Evolutionary conservation across 2,329 filamentous ascomycete species (phyloP).

Genomic region (Neonectria ditissima): DNA sequence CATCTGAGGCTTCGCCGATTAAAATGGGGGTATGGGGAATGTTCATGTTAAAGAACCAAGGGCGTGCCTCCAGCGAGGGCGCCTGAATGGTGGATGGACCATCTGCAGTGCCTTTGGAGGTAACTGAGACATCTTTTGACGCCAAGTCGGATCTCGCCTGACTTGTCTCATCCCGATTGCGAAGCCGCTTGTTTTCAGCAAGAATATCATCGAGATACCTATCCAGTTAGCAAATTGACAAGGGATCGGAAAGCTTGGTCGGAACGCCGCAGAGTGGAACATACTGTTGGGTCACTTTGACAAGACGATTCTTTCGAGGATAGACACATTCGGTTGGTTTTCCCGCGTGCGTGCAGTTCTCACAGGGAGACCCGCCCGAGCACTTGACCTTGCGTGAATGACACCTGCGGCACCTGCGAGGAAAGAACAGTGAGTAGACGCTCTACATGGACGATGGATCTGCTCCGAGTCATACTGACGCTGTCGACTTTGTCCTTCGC

Average conservation of each 20-base stretch:
- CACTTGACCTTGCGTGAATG: constrained; percentile 52
- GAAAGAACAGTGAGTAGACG: not conserved
- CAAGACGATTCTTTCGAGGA: constrained; percentile 48
- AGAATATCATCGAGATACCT: constrained; percentile 52
- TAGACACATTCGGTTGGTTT: constrained; percentile 49
- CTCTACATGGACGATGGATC: not conserved
- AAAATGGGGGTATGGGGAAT: constrained; percentile 50
- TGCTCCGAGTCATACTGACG: constrained; percentile 31
- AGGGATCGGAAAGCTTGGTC: rapidly evolving
- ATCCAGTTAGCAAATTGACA: not conserved
- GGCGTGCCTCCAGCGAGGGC: constrained; percentile 39
- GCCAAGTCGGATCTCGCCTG: constrained; percentile 33
- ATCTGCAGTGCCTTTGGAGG: constrained; percentile 18
- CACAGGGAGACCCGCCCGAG: constrained; percentile 49
- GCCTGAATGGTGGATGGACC: constrained; percentile 31
- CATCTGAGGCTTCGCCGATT: constrained; percentile 52
- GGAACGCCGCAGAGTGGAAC: not conserved
- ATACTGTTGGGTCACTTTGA: constrained; percentile 50
- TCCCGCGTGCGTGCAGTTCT: constrained; percentile 48
- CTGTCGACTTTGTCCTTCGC: constrained; percentile 44
- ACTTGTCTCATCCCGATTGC: constrained; percentile 22
- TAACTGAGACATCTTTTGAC: constrained; percentile 27
- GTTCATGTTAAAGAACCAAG: constrained; percentile 52
- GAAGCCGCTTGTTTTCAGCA: constrained; percentile 49
- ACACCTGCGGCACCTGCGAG: constrained; percentile 46